These are phyloP conservation scores for Wickerhamiella australiensis DNA, from an alignment of 805 yeast genomes.

Conservation along the genomic window DNA sequence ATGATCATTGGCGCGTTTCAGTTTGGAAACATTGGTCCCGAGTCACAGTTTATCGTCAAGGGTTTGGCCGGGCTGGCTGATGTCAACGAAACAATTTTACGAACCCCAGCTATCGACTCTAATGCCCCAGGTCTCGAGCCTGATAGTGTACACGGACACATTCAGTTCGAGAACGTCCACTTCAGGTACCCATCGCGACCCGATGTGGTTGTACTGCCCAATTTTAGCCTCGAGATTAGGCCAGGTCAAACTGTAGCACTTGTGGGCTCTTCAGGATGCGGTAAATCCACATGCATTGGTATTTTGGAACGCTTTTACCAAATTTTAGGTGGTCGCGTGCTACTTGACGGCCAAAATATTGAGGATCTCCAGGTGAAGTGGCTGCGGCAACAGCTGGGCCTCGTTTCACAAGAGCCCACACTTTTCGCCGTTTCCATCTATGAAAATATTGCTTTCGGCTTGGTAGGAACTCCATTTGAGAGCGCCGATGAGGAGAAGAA, in stretches of 20 bases:
- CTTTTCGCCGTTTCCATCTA: slow-evolving; percentile 76
- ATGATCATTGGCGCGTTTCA: slow-evolving; percentile 35
- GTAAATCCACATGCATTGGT: slow-evolving; percentile 81
- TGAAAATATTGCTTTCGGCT: slow-evolving; percentile 81
- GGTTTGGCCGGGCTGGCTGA: slow-evolving; percentile 34
- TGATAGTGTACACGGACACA: slow-evolving; percentile 42
- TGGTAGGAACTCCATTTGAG: slow-evolving; percentile 60
- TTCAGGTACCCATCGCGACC: slow-evolving; percentile 76
- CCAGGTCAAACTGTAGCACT: slow-evolving; percentile 88
- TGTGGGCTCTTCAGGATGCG: slow-evolving; percentile 94
- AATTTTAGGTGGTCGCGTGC: slow-evolving; percentile 56
- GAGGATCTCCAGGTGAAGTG: slow-evolving; percentile 59
- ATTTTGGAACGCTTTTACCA: slow-evolving; percentile 83
- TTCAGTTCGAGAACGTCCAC: slow-evolving; percentile 67
- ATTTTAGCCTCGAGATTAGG: slow-evolving; percentile 66
- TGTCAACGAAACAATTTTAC: slow-evolving; percentile 34
- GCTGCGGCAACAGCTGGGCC: slow-evolving; percentile 64
- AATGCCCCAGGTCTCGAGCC: slow-evolving; percentile 22
- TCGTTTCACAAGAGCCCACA: slow-evolving; percentile 95
- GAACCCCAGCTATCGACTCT: slow-evolving; percentile 32
- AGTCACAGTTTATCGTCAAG: slow-evolving; percentile 29
- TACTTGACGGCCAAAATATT: slow-evolving; percentile 77
- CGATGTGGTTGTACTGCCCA: slow-evolving; percentile 66
- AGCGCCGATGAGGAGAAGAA: slow-evolving; percentile 30
- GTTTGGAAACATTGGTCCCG: slow-evolving; percentile 33